Conservation (phyloP, 2,329 filamentous ascomycete species). For the Colletotrichum limetticola region DNA sequence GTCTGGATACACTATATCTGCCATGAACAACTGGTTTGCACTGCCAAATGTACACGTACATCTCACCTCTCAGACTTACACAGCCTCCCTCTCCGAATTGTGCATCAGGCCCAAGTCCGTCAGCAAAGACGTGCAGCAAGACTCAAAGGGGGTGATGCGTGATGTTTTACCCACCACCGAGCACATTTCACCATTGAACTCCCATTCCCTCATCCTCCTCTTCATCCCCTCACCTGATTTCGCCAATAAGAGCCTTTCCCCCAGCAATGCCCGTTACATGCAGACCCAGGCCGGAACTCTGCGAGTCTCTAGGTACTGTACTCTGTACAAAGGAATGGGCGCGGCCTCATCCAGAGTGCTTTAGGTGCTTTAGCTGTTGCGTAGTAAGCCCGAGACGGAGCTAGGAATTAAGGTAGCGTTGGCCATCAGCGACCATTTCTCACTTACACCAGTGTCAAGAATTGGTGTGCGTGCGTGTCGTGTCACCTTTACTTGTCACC, state of each 20-base stretch:
- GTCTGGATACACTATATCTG: too few relatives aligned
- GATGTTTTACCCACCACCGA: conserved; percentile 29
- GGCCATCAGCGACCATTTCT: neutral
- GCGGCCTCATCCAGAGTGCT: conserved; percentile 6
- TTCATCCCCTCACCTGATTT: neutral
- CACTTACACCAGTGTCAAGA: neutral
- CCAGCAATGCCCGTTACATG: conserved; percentile 14
- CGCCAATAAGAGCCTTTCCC: neutral
- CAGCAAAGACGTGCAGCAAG: conserved; percentile 30
- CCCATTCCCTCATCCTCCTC: neutral
- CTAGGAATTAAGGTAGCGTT: neutral
- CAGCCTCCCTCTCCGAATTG: conserved; percentile 9
- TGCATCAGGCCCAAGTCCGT: conserved; percentile 18
- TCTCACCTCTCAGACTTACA: conserved; percentile 24
- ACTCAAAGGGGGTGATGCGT: neutral
- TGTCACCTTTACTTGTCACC: conserved; percentile 1
- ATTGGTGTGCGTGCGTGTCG: neutral
- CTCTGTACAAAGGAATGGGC: conserved; percentile 9
- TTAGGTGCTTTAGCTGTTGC: neutral
- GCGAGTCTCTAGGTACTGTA: neutral
- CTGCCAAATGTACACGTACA: neutral
- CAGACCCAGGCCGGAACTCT: conserved; percentile 14
- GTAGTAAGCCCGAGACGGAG: conserved; percentile 4
- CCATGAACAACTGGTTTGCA: neutral
- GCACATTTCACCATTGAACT: conserved; percentile 9